phyloP scores from a whole-genome alignment of 495 filamentous ascomycete species.

The Parmelia sp. region DNA sequence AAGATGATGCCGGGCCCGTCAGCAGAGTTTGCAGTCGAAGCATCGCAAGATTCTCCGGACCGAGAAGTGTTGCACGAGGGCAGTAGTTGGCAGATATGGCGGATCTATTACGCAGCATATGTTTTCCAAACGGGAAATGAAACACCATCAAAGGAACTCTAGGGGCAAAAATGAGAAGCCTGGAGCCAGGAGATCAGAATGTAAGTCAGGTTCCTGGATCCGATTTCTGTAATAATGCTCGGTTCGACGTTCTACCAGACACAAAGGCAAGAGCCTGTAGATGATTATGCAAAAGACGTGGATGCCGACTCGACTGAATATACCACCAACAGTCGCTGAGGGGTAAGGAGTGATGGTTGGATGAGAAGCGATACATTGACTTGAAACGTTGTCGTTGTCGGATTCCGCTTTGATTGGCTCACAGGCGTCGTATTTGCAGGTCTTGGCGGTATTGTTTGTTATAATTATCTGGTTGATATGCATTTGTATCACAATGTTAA shows the following conservation, averaged over 20 bases:
- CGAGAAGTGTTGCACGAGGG: slow-evolving; percentile 41
- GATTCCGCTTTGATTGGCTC: slow-evolving; percentile 3
- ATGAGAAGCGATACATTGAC: neutral
- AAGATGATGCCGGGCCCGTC: slow-evolving; percentile 32
- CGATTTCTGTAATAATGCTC: no score
- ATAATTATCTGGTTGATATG: neutral
- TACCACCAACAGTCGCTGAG: no score
- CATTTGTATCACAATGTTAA: neutral
- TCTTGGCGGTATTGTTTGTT: neutral
- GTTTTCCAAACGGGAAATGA: no score
- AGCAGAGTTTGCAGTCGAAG: slow-evolving; percentile 26
- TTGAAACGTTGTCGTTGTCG: neutral
- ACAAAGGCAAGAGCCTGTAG: no score
- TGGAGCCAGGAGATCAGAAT: no score
- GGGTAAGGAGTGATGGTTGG: no score
- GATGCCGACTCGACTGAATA: no score
- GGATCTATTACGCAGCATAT: slow-evolving; percentile 48
- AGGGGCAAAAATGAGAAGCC: no score
- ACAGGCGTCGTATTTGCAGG: neutral
- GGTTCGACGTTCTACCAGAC: no score
- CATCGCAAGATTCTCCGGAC: slow-evolving; percentile 42
- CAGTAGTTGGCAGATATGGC: slow-evolving; percentile 38
- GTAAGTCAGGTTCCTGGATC: no score
- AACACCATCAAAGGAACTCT: no score
- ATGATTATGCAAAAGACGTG: no score